Evolutionary conservation across 495 filamentous ascomycete species (phyloP).

Genomic region (Polyplosphaeria fusca): DNA sequence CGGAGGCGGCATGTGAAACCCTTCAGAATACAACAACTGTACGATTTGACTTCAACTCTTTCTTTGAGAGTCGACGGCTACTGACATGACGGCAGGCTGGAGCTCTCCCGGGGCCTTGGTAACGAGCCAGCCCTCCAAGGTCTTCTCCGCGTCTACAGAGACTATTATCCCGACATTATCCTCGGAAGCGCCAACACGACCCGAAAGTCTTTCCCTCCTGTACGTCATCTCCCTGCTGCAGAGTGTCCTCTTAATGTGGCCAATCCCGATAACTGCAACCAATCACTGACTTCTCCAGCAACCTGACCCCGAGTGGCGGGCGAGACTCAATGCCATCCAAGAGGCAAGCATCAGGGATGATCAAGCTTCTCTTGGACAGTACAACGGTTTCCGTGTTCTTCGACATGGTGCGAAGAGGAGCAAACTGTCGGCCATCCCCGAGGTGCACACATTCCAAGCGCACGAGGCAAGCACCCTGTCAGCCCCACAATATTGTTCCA

Average conservation of each 20-base stretch:
- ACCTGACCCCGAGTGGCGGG: conserved; percentile 74
- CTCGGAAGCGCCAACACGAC: conserved; percentile 57
- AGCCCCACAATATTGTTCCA: conserved; percentile 5
- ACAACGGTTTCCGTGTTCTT: conserved; percentile 53
- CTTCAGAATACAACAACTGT: conserved; percentile 79
- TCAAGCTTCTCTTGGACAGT: conserved; percentile 10
- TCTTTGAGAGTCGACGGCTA: neutral
- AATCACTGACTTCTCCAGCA: conserved; percentile 48
- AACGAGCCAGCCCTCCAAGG: conserved; percentile 73
- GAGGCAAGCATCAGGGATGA: conserved; percentile 46
- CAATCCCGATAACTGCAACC: too few relatives aligned
- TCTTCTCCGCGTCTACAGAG: conserved; percentile 81
- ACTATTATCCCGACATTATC: conserved; percentile 86
- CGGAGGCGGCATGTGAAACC: conserved; percentile 83
- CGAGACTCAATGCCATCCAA: conserved; percentile 64
- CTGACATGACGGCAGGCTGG: conserved; percentile 49
- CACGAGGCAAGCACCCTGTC: conserved; percentile 58
- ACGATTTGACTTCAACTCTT: conserved; percentile 23
- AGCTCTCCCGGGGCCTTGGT: conserved; percentile 57
- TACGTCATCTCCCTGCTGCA: conserved; percentile 18
- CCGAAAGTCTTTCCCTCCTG: conserved; percentile 44
- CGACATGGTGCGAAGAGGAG: conserved; percentile 47
- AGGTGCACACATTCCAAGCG: conserved; percentile 71
- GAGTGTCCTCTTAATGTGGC: too few relatives aligned
- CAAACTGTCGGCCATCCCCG: conserved; percentile 54